Base-by-base conservation (phyloP, 2,329 filamentous ascomycete species). In the Phialemonium atrogriseum region DNA sequence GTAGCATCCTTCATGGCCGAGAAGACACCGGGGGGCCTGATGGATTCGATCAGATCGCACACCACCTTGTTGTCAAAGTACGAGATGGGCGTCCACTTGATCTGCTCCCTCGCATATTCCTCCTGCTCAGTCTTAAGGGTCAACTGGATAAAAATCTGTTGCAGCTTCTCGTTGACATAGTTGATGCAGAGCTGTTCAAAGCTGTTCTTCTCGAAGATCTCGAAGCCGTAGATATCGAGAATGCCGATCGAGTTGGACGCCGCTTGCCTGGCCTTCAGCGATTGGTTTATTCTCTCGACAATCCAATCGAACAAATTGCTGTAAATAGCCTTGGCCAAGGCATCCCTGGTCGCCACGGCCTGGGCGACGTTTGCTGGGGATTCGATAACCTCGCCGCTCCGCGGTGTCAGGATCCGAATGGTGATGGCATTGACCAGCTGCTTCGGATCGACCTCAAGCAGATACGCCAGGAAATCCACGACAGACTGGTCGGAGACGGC, bases 31-130 rank as follows among this genome's bases (percentile, higher is more conserved):
- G 86, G 83, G 5, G 91, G 91, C 33, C 88, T 71, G 52, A 82
- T 77, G 52, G 93, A 84, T 58, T 98, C 91, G 45, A 98, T 98
- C 50, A 98, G 59, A 39, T 95, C 91, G 55, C 91, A 98, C 35
- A 98, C 91, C 28, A 98, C 81, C 68, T 96, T 96, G 71, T 98
- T 98, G 61, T 98, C 91, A 48, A 96, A 98, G 61, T 96, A 98
- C 50, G 91, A 93, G 69, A 98, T 98, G 3, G 91, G 91, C 0
- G 88, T 95, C 91, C 91, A 98, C 53, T 94, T 80, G 52, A 98
- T 98, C 66, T 96, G 80, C 58, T 98, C 91, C 29, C 84, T 72
- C 11, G 83, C 86, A 51, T 98, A 98, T 56, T 98, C 91, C 47
- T 98, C 91, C 62, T 98, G 91, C 56, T 98, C 91, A 0, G 91